Base-by-base conservation (phyloP, 805 yeast genomes). In the Cyberlindnera saturnus region DNA sequence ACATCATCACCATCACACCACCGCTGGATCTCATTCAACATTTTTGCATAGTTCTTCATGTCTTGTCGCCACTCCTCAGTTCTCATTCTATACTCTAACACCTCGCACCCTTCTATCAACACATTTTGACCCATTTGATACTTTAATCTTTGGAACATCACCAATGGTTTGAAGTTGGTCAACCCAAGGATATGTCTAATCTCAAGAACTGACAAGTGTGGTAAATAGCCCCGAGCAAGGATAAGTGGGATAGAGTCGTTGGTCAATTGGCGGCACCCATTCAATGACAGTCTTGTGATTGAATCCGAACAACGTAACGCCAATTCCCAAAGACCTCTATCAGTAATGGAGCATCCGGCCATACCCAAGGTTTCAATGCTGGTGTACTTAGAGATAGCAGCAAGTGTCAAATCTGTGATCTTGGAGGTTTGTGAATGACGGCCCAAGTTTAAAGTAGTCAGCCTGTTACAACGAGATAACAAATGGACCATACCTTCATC, bases 291-390 rank as follows among this genome's bases (percentile, higher is more conserved):
- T 41, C 96, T 69, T 52, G 77, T 79, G 4, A 90, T 55, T 5
- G 65, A 54, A 1, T 59, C 53, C 18, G 80, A 79, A 23, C 77
- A 64, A 41, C 69, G 60, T 15, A 74, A 61, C 0, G 89, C 88
- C 30, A 90, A 63, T 54, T 84, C 90, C 95, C 96, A 87, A 14
- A 90, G 66, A 5, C 86, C 71, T 35, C 78, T 71, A 64, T 90
- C 96, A 7, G 86, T 77, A 16, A 90, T 74, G 36, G 75, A 70
- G 61, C 96, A 87, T 6, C 98, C 98, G 0, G 97, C 96, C 17
- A 88, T 66, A 0, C 97, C 97, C 36, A 90, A 66, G 0, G 96
- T 88, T 36, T 71, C 37, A 82, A 69, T 17, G 65, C 59, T 19
- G 61, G 58, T 81, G 37, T 49, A 52, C 75, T 75, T 31, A 69